Evolutionary conservation across 768 basidiomycete species (phyloP), one percentile per base, ranked within the genome.

Genomic region (Russula vinacea): DNA sequence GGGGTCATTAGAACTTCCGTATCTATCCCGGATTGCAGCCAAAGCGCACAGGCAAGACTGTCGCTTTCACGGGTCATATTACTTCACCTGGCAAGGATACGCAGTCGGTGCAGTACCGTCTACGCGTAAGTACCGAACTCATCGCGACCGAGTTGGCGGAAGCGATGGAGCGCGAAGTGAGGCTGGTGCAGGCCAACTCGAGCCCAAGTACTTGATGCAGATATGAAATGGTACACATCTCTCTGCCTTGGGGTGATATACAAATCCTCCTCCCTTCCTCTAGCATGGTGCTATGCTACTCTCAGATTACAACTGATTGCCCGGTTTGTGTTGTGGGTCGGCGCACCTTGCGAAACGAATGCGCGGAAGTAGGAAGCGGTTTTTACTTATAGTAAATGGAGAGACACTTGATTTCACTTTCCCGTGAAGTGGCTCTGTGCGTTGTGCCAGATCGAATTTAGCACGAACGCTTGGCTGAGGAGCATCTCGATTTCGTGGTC

Each of bases 401-500:
- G 19, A 49, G 22, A 29, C 24, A 24, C 32, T 35, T 33, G 22
- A 17, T 47, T n/a, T 57, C 72, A 80, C 71, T 85, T 88, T 67
- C 77, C 85, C 49, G 77, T 81, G 74, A 94, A 88, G 74, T 94
- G 92, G 72, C 90, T 92, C 72, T 92, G 92, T 6, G 92, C 92
- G 70, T 94, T 92, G 68, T 93, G 91, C 92, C 92, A 94, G 76
- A 90, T 89, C 33, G 89, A 92, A 69, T 88, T 92, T 70, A 93
- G 86, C 24, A 98, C 90, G 72, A 96, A 99, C 1, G 97, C 96
- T 76, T 98, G 92, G 71, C 90, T 92, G 52, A 99, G 85, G 39
- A 99, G 84, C 78, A 98, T 83, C 73, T 98, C 94, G 52, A 98
- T 88, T 71, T 98, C 94, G 70, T 95, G 90, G 74, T 98, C 95